Evolutionary conservation across 257 asterid species (phyloP).

Genomic region (Penstemon davidsonii): DNA sequence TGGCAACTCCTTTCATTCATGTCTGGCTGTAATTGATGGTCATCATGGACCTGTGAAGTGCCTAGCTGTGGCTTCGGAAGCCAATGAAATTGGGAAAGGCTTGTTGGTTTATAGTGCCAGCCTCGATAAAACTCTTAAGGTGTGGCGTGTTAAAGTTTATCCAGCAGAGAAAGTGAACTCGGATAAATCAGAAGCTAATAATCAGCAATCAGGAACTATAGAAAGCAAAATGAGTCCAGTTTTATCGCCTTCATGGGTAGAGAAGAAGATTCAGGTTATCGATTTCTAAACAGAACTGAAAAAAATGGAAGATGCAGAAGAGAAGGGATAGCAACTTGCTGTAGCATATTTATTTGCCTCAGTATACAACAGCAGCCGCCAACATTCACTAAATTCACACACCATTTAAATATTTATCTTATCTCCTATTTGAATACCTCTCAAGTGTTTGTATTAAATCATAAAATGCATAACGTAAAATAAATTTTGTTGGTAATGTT

Average conservation of each 20-base stretch:
- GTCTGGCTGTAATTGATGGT: slow-evolving; percentile 69
- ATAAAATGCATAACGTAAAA: background rate
- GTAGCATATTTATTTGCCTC: background rate
- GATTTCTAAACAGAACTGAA: slow-evolving; percentile 25
- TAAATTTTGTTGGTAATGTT: background rate
- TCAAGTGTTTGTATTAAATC: background rate
- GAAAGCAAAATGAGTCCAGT: slow-evolving; percentile 59
- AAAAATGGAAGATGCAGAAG: background rate
- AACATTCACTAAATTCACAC: background rate
- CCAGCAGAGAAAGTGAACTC: slow-evolving; percentile 36
- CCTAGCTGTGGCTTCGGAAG: slow-evolving; percentile 63
- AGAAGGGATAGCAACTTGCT: background rate
- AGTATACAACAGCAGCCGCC: background rate
- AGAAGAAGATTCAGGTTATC: slow-evolving; percentile 58
- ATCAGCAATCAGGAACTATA: slow-evolving; percentile 22
- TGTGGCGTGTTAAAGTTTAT: slow-evolving; percentile 64
- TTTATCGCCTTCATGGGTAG: slow-evolving; percentile 76
- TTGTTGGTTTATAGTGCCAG: slow-evolving; percentile 70
- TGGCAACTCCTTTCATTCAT: slow-evolving; percentile 52
- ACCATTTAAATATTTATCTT: background rate
- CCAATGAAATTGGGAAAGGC: slow-evolving; percentile 29
- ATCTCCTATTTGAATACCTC: background rate
- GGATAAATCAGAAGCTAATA: slow-evolving; percentile 35
- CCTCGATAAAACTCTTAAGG: slow-evolving; percentile 70
- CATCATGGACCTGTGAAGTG: slow-evolving; percentile 79